Evolutionary conservation across 2,329 filamentous ascomycete species (phyloP), one percentile per base, ranked within the genome.

Genomic region (Epichloe aotearoae): DNA sequence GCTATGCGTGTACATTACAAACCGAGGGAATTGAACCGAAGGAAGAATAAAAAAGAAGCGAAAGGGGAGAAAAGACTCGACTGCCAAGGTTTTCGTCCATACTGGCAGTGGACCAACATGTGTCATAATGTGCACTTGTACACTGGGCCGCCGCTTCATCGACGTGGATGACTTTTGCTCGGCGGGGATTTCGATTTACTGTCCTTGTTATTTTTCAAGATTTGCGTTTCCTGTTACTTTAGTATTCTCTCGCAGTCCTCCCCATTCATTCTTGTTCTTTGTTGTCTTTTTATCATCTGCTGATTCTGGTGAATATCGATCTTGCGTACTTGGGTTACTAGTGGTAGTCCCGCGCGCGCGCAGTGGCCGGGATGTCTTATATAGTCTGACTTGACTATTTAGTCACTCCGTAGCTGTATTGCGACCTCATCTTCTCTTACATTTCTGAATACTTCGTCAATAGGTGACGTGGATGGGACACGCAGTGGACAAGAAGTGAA

Each of bases 1-100:
- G 58, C 59, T 60, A 54, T 59, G 62, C 61, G 62, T 67, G 66
- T 68, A 68, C 57, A 66, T 55, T 65, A 54, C 44, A 42, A 54
- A 54, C 55, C 54, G 62, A 59, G 55, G 57, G 57, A 56, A 52
- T 57, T 53, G 54, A 47, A 46, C n/a, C 34, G 15, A 39, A 50
- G 15, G 20, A 39, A 12, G 5, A 47, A 10, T 23, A 14, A n/a
- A 47, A 42, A 17, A 47, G 20, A 34, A 26, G 34, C 26, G 30
- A 55, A 57, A 56, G 55, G 7, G 7, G 33, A 55, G 20, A 19
- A 30, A 50, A 51, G 52, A 47, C 26, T 37, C 50, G 38, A 50
- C 23, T 26, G 50, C 45, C 52, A 34, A 20, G 19, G 8, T 46
- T 49, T 6, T 42, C 20, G 41, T 52, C 45, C 46, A 19, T 42